phyloP scores from a whole-genome alignment of 1,139 yeast species.

The Geotrichum armillariae region DNA sequence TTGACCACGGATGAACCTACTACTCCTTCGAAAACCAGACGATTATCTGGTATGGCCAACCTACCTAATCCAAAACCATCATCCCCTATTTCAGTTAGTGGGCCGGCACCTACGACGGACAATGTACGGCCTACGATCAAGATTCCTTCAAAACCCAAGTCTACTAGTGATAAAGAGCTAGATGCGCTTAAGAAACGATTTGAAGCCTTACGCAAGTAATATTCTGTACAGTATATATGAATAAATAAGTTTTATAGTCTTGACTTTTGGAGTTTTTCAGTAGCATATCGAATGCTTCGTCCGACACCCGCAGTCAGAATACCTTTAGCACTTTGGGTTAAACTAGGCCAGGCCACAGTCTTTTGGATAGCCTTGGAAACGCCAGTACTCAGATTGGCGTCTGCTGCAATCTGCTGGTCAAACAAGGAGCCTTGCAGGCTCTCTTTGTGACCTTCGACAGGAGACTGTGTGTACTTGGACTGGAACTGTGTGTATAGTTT shows the following conservation, averaged over 20 bases:
- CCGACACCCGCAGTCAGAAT: conserved; percentile 79
- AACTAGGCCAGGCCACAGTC: conserved; percentile 69
- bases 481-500: conserved; percentile 47
- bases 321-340: conserved; percentile 80
- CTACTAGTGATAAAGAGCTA: conserved; percentile 41
- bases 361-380: conserved; percentile 50
- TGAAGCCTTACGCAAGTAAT: conserved; percentile 48
- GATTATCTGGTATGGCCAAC: conserved; percentile 28
- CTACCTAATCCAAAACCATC: conserved; percentile 34
- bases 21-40: conserved; percentile 24
- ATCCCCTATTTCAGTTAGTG: conserved; percentile 48
- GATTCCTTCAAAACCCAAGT: conserved; percentile 24
- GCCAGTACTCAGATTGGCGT: conserved; percentile 42
- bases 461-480: conserved; percentile 32
- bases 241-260: conserved; percentile 17
- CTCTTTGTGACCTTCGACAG: conserved; percentile 7
- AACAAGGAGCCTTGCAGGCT: conserved; percentile 33
- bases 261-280: conserved; percentile 58
- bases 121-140: conserved; percentile 43
- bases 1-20: conserved; percentile 28
- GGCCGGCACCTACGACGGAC: conserved; percentile 50
- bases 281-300: conserved; percentile 72
- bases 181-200: conserved; percentile 56
- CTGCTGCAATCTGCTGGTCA: conserved; percentile 45
- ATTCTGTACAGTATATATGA: background rate